Conservation (phyloP, 495 filamentous ascomycete species). For the Chaetomium tenue region DNA sequence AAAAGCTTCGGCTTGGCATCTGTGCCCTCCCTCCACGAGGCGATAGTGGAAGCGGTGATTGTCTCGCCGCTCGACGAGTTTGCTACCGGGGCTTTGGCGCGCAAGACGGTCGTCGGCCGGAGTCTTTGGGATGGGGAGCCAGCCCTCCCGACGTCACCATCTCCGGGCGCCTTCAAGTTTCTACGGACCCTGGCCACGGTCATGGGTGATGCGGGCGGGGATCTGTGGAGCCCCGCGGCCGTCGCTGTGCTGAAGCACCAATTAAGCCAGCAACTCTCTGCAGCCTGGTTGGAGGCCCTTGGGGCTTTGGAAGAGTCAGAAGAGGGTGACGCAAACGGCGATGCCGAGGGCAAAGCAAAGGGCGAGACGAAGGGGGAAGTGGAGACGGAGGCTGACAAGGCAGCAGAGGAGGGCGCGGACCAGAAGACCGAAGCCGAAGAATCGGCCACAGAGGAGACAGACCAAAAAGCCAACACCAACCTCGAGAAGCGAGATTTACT, state of each 20-base stretch:
- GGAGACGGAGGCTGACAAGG: background rate
- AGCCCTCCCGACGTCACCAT: constrained; percentile 75
- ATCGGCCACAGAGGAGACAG: constrained; percentile 17
- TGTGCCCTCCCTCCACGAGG: constrained; percentile 58
- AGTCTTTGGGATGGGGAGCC: constrained; percentile 78
- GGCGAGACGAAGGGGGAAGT: background rate
- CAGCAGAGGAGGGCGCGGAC: background rate
- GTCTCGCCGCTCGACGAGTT: constrained; percentile 44
- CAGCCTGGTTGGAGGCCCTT: constrained; percentile 43
- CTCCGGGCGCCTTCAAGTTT: constrained; percentile 71
- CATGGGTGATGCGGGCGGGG: constrained; percentile 69
- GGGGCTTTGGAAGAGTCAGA: constrained; percentile 19
- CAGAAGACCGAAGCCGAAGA: constrained; percentile 32
- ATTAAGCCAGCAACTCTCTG: constrained; percentile 48
- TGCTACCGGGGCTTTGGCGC: constrained; percentile 34
- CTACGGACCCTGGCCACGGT: constrained; percentile 60
- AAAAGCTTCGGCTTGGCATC: constrained; percentile 49
- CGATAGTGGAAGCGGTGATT: constrained; percentile 46
- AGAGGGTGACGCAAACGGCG: constrained; percentile 17
- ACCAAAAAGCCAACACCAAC: constrained; percentile 22
- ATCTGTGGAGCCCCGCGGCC: constrained; percentile 79
- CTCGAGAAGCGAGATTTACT: constrained; percentile 50
- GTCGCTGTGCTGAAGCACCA: constrained; percentile 60
- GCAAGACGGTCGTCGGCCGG: constrained; percentile 49
- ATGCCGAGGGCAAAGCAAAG: background rate